Evolutionary conservation across 2,329 filamentous ascomycete species (phyloP), one percentile per base, ranked within the genome.

Genomic region (Beauveria brongniartii): DNA sequence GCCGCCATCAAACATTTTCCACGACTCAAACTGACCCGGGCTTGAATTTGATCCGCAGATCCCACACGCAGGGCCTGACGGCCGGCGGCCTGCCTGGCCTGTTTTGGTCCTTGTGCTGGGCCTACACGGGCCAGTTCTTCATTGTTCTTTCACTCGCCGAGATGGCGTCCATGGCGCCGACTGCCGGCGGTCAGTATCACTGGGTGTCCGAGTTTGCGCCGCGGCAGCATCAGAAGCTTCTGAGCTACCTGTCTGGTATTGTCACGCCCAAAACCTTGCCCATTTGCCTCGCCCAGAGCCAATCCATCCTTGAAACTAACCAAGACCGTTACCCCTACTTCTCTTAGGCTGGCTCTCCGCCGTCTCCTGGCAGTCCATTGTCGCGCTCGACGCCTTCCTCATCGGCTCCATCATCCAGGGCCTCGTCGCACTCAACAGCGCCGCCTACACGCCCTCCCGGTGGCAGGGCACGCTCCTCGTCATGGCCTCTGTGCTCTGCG

Each of bases 101-200:
- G 10, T 65, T 65, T 41, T 65, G 64, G 64, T 64, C 62, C 9
- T 50, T 65, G 16, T 60, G 59, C 40, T 65, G 63, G 63, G 37
- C 64, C 5, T 61, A 64, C 24, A 34, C 50, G 20, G 50, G 55
- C 14, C 55, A 54, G 43, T 55, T 50, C 55, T 55, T 57, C 41
- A 61, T 61, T 37, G 58, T 61, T 12, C 58, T 61, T 10, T 61
- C 59, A 4, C 61, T 67, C 57, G 65, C 65, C 7, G 74, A 75
- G 65, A 72, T 75, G 65, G 72, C 72, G 0, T 75, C 72, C 0
- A 75, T 76, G 70, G 72, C 78, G 68, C 56, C 80, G 71, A 61
- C 82, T 69, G 26, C 78, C 1, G 81, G 81, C 46, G 81, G 82
- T 18, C 80, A 84, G 69, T 84, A 83, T 65, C 79, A 82, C 67